Percentiles rank a stretch among this genome's conserved stretches.
Conservation (phyloP, 2,329 filamentous ascomycete species). For the Hymenoscyphus linearis region DNA sequence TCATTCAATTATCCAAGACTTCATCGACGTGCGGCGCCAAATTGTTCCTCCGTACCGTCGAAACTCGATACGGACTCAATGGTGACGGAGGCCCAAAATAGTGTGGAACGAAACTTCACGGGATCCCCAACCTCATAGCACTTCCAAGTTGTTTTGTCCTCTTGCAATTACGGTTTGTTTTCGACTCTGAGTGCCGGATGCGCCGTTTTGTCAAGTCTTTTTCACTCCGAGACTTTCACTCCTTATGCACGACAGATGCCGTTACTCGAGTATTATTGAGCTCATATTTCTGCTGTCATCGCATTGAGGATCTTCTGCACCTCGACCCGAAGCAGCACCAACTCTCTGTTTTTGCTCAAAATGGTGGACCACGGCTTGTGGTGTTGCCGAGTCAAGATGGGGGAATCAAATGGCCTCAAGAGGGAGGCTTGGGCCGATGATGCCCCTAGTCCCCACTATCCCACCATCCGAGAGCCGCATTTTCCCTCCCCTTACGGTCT, state of each 20-base stretch:
- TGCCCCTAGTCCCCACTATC: not conserved
- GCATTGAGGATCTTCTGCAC: constrained; percentile 7
- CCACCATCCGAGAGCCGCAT: not conserved
- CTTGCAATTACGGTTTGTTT: not conserved
- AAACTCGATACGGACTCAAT: no score
- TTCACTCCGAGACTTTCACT: not conserved
- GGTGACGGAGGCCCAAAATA: no score
- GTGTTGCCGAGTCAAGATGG: not conserved
- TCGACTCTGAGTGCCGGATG: not conserved
- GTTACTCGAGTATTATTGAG: not conserved
- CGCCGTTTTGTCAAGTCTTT: not conserved
- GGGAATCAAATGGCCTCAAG: not conserved
- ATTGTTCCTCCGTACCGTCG: no score
- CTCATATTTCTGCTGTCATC: not conserved
- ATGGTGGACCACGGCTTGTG: not conserved
- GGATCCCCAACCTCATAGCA: not conserved
- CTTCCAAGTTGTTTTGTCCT: not conserved
- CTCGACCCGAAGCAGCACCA: constrained; percentile 6
- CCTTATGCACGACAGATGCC: not conserved
- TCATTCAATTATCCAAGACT: not conserved
- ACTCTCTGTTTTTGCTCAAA: not conserved
- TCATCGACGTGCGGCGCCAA: not conserved
- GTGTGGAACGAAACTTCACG: not conserved
- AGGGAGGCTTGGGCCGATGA: not conserved
- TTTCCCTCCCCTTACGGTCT: not conserved